Base-by-base conservation (phyloP, 2,329 filamentous ascomycete species). In the Venturia pyrina region DNA sequence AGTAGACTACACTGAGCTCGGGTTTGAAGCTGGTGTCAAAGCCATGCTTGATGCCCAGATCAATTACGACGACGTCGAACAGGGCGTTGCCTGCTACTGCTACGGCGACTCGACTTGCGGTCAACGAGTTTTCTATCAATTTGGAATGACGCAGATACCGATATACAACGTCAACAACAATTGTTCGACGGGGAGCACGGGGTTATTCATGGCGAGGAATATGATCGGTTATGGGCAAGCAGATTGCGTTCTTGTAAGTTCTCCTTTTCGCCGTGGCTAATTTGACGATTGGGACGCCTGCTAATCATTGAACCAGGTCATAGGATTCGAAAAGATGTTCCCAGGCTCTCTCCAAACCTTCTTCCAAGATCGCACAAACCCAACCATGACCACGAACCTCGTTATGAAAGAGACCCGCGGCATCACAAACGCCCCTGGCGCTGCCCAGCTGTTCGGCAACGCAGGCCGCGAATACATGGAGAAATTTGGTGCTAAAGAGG, bases 111-210 rank as follows among this genome's bases (percentile, higher is more conserved):
- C 87, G 69, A 96, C 93, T 66, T 95, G 90, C 78, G 93, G 93
- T 61, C 93, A 98, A 82, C 89, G 93, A 70, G 93, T 98, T 73
- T 97, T 98, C 80, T 98, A 98, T 80, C 93, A 98, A 79, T 97
- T 98, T 77, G 95, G 93, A 80, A 93, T 98, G 88, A 97, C 93
- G 56, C 84, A 89, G 73, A 97, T 98, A 72, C 93, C 93, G 73
- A 91, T 98, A 75, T 93, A 96, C 83, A 98, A 98, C 74, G 91
- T 96, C 74, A 98, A 97, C 85, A 98, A 98, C 83, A 97, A 97
- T 82, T 98, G 93, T 83, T 91, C 90, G 4, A 98, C 93, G 0
- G 95, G 93, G n/a, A 92, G 89, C 5, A 96, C 93, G 0, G 95
- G 93, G 10, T 80, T 98, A 66, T 87, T 88, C 74, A 89, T 98